Percentiles rank a stretch among this genome's conserved stretches.
Conservation (phyloP, 1,139 yeast genomes). For the Saccharomycopsis hybrid region DNA sequence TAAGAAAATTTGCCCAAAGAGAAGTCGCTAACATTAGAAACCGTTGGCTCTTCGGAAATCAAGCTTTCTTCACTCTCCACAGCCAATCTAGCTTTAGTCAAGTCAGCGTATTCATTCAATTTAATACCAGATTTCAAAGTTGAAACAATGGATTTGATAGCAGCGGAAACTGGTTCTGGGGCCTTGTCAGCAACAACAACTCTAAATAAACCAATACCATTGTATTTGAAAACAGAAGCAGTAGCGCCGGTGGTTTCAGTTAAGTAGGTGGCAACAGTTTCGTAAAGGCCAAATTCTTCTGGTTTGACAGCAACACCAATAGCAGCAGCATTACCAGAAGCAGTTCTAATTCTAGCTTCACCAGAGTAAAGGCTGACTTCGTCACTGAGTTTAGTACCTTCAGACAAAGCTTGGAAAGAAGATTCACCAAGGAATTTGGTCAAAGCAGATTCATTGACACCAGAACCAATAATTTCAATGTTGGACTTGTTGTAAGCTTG, state of each 20-base stretch:
- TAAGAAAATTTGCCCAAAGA: constrained; percentile 59
- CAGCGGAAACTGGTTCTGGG: constrained; percentile 51
- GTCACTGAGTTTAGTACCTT: constrained; percentile 44
- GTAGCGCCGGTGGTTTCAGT: constrained; percentile 47
- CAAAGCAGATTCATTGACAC: constrained; percentile 70
- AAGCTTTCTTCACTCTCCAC: constrained; percentile 32
- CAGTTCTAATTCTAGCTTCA: constrained; percentile 67
- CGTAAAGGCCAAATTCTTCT: constrained; percentile 61
- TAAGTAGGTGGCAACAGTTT: constrained; percentile 67
- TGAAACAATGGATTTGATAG: constrained; percentile 52
- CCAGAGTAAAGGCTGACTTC: constrained; percentile 50
- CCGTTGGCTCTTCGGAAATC: constrained; percentile 33
- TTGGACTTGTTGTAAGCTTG: constrained; percentile 65
- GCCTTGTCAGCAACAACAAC: constrained; percentile 57
- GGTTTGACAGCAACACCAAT: constrained; percentile 72
- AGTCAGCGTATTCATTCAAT: constrained; percentile 36
- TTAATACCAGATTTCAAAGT: constrained; percentile 53
- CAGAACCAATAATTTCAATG: constrained; percentile 65
- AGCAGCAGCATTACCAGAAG: constrained; percentile 65
- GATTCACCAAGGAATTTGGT: constrained; percentile 60
- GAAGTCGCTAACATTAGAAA: constrained; percentile 42
- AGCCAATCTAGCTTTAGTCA: constrained; percentile 40
- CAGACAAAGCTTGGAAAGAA: constrained; percentile 56
- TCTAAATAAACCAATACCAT: constrained; percentile 79
- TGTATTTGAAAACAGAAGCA: constrained; percentile 59